Evolutionary conservation across 345 rosid genomes (phyloP), one percentile per base, ranked within the genome.

Genomic region (Boechera divaricarpa): DNA sequence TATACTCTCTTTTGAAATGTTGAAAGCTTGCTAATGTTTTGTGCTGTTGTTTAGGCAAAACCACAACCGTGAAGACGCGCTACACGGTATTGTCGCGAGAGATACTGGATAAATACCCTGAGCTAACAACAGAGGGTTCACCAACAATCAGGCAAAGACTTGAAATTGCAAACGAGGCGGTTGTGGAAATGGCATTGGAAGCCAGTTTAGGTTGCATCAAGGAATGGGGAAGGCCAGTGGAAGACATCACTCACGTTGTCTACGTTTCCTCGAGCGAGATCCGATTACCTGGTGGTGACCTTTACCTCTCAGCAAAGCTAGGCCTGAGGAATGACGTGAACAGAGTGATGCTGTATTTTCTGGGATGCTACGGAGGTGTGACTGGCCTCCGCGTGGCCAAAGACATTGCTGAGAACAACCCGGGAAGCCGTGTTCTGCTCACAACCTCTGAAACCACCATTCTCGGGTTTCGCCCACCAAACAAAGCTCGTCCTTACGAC

Each of bases 261-360:
- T 95, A 95, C 24, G 97, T 95, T 51, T 89, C 99, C 51, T 95
- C 99, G 12, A 92, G 99, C 44, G 99, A 91, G 82, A 85, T 91
- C 44, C 87, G 99, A 8, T 73, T 95, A n/a, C 98, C 99, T 0
- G 99, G 98, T 0, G 99, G 98, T 2, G 97, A 92, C 66, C 90
- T 95, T 5, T 82, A 92, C 84, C 88, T 95, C 15, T 87, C 97
- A 3, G 85, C 73, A 36, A 70, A 83, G 71, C 91, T 95, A 7
- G 97, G 98, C 49, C 82, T 91, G 12, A 87, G 81, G 72, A 89
- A 71, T 15, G 91, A 91, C 41, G 93, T 92, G 32, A 80, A 83
- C 53, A 87, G 96, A 15, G 94, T 95, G 36, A 88, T 95, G 97
- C 86, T 95, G 3, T 92, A 95, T 77, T 95, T 95, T 52, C 88